These are phyloP conservation scores for Neurospora sublineolata DNA, from an alignment of 495 filamentous ascomycete species.

Conservation along the genomic window DNA sequence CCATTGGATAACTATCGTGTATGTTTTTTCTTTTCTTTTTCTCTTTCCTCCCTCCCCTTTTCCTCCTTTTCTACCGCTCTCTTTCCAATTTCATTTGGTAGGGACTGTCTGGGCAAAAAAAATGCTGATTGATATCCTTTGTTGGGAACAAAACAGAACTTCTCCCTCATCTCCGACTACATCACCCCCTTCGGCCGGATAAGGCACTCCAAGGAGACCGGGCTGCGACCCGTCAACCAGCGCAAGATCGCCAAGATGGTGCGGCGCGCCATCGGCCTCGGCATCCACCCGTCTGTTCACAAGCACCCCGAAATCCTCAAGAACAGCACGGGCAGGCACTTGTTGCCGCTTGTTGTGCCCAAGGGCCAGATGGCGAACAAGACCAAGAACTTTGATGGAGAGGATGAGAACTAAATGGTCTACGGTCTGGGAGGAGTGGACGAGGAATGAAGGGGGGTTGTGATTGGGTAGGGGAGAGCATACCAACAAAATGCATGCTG, in stretches of 20 bases:
- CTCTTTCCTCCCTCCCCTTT: neutral
- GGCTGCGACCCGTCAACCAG: slow-evolving; percentile 80
- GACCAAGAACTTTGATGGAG: neutral
- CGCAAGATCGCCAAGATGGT: slow-evolving; percentile 86
- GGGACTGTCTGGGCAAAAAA: neutral
- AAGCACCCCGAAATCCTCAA: slow-evolving; percentile 77
- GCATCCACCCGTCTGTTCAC: slow-evolving; percentile 87
- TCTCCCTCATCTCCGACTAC: slow-evolving; percentile 83
- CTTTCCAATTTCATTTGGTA: neutral
- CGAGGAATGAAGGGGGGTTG: neutral
- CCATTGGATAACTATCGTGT: slow-evolving; percentile 81
- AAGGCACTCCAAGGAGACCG: slow-evolving; percentile 59
- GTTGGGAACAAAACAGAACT: slow-evolving; percentile 56
- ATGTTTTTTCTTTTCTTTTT: slow-evolving; percentile 17
- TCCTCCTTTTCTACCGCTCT: neutral
- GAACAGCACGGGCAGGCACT: slow-evolving; percentile 7
- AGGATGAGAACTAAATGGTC: neutral
- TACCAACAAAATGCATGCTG: neutral
- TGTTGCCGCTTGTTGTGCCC: neutral
- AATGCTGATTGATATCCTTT: slow-evolving; percentile 6
- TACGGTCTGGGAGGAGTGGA: neutral
- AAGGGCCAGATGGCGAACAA: neutral
- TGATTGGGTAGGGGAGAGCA: no score
- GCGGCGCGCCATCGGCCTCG: slow-evolving; percentile 73
- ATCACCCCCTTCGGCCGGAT: slow-evolving; percentile 78